Evolutionary conservation across 139 green algal species (phyloP).

Genomic region (Pseudopediastrum boryanum): DNA sequence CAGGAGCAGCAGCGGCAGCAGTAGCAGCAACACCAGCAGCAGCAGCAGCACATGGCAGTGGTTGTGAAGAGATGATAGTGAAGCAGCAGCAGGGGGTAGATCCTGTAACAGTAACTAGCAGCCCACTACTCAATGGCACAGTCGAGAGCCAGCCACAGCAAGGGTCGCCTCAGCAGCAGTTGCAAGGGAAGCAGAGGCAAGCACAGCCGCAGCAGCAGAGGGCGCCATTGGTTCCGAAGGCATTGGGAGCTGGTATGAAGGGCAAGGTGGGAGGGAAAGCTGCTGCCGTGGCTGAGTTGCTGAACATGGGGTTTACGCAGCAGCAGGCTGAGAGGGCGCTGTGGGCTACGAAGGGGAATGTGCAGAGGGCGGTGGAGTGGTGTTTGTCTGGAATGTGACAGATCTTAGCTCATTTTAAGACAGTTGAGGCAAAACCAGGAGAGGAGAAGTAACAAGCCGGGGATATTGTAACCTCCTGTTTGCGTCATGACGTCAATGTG

Average conservation of each 20-base stretch:
- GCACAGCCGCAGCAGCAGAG: neutral
- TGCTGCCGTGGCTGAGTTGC: slow-evolving; percentile 26
- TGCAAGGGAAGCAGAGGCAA: neutral
- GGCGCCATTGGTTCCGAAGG: slow-evolving; percentile 16
- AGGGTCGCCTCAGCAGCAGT: neutral
- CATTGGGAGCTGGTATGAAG: neutral
- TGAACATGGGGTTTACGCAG: slow-evolving; percentile 50
- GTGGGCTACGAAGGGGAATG: slow-evolving; percentile 36
- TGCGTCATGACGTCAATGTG: no score
- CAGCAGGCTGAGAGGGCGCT: slow-evolving; percentile 48
- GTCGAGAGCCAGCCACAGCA: slow-evolving; percentile 6
- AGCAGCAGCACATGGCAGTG: neutral
- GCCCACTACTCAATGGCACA: no score
- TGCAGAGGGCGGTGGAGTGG: slow-evolving; percentile 55
- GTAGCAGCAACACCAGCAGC: neutral
- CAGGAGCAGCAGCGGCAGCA: slow-evolving; percentile 1
- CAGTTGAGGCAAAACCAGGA: no score
- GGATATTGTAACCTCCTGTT: no score
- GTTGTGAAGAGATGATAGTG: no score
- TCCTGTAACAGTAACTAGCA: neutral
- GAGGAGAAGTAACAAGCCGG: no score
- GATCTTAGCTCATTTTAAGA: no score
- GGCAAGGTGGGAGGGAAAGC: neutral
- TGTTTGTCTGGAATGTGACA: no score
- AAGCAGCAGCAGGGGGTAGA: slow-evolving; percentile 11